Base-by-base conservation (phyloP, 1,284 basidiomycete species). In the Austroboletus niveus region DNA sequence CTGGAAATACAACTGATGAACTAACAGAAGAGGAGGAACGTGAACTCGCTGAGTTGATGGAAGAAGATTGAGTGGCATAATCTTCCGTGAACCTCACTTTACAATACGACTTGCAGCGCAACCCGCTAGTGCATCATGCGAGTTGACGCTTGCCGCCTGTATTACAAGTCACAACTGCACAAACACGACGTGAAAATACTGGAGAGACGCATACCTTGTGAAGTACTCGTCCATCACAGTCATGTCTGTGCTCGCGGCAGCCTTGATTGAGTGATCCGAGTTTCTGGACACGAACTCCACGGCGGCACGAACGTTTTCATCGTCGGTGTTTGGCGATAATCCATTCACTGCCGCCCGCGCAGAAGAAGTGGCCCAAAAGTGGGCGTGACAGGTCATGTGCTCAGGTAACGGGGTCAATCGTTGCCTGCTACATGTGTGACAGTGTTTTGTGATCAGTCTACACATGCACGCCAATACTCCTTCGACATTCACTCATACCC, bases 1-100 rank as follows among this genome's bases (percentile, higher is more conserved):
- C 7, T 29, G 7, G 27, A 29, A 29, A 29, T 29, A 29, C 27
- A 29, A 7, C 7, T 29, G 27, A 6, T 14, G 57, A 5, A 43
- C 65, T 89, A 59, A 82, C 86, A 8, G 86, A 87, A 58, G 89
- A 90, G 47, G 88, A 91, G 68, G 88, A 89, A 59, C 76, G 80
- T 31, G 91, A 94, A 64, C 75, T 94, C 20, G 89, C 84, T 31
- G 90, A 92, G 61, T 69, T 94, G 27, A 80, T 93, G 79, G 83
- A 76, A 44, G 77, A 78, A 27, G 79, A 81, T 41, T 73, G 48
- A 59, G 29, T 27, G 32, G 27, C 24, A 39, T 41, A 29, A 20
- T n/a, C 14, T 7, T 17, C 14, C 8, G 36, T 29, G 27, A 29
- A 56, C 57, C 81, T 85, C 22, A 89, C 69, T 49, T 69, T 71